These are phyloP conservation scores for Leptodermis oblonga DNA, from an alignment of 257 asterid genomes.

Conservation along the genomic window DNA sequence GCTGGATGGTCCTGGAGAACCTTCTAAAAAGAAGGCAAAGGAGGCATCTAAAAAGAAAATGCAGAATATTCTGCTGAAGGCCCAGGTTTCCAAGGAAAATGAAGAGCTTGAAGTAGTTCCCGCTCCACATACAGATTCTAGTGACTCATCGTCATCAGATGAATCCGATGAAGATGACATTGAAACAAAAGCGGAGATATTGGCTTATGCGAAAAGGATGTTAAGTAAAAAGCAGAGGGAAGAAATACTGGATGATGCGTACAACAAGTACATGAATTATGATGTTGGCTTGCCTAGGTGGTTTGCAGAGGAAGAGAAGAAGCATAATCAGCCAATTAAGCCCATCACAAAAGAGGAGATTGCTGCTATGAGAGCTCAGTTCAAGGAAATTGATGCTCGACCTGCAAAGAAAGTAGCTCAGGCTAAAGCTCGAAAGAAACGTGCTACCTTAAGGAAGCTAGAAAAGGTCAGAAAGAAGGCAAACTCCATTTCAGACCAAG, in stretches of 20 bases:
- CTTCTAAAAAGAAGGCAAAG: slow-evolving; percentile 22
- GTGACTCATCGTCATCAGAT: slow-evolving; percentile 63
- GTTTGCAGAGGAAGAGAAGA: slow-evolving; percentile 79
- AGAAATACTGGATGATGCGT: slow-evolving; percentile 78
- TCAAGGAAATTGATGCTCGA: slow-evolving; percentile 81
- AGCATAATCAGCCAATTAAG: slow-evolving; percentile 61
- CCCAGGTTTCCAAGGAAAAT: slow-evolving; percentile 23
- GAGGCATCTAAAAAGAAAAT: slow-evolving; percentile 20
- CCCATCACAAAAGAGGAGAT: slow-evolving; percentile 85
- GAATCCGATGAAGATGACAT: slow-evolving; percentile 58
- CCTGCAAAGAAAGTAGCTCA: slow-evolving; percentile 95
- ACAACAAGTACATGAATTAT: slow-evolving; percentile 79
- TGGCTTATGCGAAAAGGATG: slow-evolving; percentile 84
- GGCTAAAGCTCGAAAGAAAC: slow-evolving; percentile 88
- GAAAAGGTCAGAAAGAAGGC: slow-evolving; percentile 91
- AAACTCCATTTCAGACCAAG: slow-evolving; percentile 71
- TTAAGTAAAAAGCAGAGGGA: slow-evolving; percentile 79
- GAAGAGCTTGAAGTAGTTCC: slow-evolving; percentile 83
- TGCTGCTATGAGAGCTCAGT: slow-evolving; percentile 75
- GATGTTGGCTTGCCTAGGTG: slow-evolving; percentile 82
- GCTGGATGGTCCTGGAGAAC: slow-evolving; percentile 21
- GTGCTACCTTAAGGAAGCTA: slow-evolving; percentile 51
- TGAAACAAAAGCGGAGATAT: slow-evolving; percentile 68
- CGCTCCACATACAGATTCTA: slow-evolving; percentile 74
- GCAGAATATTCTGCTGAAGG: slow-evolving; percentile 1